These are phyloP conservation scores for Phytopythium cucurbitacearum DNA, from an alignment of 352 stramenopile species.

Conservation along the genomic window DNA sequence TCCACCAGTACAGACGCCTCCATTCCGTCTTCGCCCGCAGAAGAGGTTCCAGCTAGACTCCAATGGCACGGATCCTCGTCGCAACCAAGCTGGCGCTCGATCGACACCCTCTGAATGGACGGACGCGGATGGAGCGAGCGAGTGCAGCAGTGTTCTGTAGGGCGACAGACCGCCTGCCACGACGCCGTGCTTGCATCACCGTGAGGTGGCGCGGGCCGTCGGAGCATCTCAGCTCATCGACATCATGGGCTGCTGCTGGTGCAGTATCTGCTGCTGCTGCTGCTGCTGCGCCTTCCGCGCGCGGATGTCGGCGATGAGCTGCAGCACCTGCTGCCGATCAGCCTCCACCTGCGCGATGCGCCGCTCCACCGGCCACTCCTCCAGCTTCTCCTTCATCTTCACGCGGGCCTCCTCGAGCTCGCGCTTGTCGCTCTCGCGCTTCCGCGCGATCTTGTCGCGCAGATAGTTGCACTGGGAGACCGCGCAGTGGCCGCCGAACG, in stretches of 20 bases:
- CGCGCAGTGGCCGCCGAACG: conserved; percentile 49
- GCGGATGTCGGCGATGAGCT: conserved; percentile 74
- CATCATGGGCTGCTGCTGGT: conserved; percentile 30
- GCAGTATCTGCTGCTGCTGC: conserved; percentile 16
- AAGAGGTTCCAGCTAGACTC: too few species aligned
- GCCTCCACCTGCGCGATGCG: conserved; percentile 79
- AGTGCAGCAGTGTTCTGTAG: too few species aligned
- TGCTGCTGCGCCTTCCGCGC: conserved; percentile 44
- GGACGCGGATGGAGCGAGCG: conserved; percentile 2
- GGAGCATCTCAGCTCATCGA: conserved; percentile 26
- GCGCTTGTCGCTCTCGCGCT: conserved; percentile 49
- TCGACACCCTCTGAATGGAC: conserved; percentile 3
- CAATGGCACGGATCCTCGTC: too few species aligned
- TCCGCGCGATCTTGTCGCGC: conserved; percentile 79
- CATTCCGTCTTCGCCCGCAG: too few species aligned
- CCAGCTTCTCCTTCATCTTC: conserved; percentile 39
- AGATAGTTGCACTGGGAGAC: conserved; percentile 87
- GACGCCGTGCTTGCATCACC: background rate
- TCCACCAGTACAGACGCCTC: too few species aligned
- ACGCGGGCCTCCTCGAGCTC: conserved; percentile 54
- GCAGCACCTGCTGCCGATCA: conserved; percentile 68
- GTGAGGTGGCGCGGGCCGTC: background rate
- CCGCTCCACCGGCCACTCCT: conserved; percentile 75
- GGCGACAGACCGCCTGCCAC: too few species aligned
- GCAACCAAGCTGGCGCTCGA: too few species aligned